phyloP scores from a whole-genome alignment of 2,329 filamentous ascomycete species.

The Corinectria fuckeliana region DNA sequence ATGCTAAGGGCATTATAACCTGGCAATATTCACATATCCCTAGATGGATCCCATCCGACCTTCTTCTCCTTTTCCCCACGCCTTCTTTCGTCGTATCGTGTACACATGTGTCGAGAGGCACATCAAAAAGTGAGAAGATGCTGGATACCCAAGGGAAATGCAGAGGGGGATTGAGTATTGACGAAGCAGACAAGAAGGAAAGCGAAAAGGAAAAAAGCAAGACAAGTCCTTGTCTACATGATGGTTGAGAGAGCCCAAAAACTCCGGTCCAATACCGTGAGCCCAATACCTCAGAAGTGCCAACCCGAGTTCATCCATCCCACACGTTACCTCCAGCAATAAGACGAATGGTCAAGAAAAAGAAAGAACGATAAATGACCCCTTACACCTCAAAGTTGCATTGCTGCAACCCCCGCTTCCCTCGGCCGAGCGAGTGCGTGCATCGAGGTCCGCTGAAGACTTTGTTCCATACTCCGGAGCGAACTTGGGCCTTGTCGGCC shows the following conservation, averaged over 20 bases:
- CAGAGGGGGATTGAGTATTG: conserved; percentile 30
- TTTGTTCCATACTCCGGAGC: conserved; percentile 31
- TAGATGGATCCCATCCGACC: not conserved
- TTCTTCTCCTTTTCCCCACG: not conserved
- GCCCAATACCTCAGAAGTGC: conserved; percentile 30
- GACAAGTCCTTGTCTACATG: conserved; percentile 35
- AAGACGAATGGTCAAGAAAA: conserved; percentile 8
- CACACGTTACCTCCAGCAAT: conserved; percentile 15
- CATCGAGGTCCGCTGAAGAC: conserved; percentile 22
- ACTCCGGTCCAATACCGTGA: conserved; percentile 34
- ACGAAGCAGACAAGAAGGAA: conserved; percentile 22
- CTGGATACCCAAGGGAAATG: conserved; percentile 17
- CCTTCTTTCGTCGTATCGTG: conserved; percentile 5
- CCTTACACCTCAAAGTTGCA: conserved; percentile 25
- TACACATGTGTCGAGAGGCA: conserved; percentile 23
- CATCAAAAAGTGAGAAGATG: conserved; percentile 23
- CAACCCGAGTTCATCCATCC: conserved; percentile 21
- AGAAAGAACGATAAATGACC: conserved; percentile 8
- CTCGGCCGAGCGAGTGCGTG: conserved; percentile 16
- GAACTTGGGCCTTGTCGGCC: conserved; percentile 18
- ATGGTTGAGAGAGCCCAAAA: conserved; percentile 34
- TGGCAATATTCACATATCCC: not conserved
- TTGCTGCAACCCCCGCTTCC: conserved; percentile 13
- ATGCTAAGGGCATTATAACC: not conserved
- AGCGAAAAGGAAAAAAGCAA: conserved; percentile 14